Conservation (phyloP, 2,329 filamentous ascomycete species). For the Xylariaceae sp. region DNA sequence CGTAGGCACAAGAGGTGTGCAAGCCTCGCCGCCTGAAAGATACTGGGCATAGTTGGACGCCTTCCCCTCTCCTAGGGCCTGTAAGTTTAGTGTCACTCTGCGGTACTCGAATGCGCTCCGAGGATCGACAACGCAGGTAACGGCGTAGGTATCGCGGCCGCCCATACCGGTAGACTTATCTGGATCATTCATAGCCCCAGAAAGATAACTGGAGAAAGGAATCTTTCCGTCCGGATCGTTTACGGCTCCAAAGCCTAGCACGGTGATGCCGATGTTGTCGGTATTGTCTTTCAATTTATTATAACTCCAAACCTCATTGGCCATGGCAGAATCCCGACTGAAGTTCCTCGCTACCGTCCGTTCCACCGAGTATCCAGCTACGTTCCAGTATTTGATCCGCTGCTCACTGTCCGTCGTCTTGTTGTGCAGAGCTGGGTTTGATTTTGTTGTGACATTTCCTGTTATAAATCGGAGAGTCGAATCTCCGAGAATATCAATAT, state of each 20-base stretch:
- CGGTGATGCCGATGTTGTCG: background rate
- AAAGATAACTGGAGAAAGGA: background rate
- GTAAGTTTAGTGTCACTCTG: background rate
- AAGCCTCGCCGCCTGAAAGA: background rate
- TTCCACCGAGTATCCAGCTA: background rate
- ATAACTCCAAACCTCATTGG: background rate
- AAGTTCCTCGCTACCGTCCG: background rate
- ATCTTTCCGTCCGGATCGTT: background rate
- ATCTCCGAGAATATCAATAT: background rate
- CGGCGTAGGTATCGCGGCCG: background rate
- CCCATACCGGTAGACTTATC: background rate
- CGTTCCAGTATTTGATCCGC: background rate
- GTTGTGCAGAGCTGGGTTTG: background rate
- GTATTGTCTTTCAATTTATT: background rate
- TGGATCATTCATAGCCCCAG: background rate
- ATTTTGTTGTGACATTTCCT: background rate
- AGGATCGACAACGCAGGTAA: background rate
- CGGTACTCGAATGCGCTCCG: conserved; percentile 1
- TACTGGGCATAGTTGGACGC: conserved; percentile 3
- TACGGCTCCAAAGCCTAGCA: background rate
- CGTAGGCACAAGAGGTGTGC: conserved; percentile 3
- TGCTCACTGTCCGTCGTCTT: background rate
- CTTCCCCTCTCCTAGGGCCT: background rate
- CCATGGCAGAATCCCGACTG: conserved; percentile 1
- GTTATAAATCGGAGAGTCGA: background rate